Percentiles rank a stretch among this genome's conserved stretches.
phyloP scores from a whole-genome alignment of 2,329 filamentous ascomycete genomes.

The Alternaria solani region DNA sequence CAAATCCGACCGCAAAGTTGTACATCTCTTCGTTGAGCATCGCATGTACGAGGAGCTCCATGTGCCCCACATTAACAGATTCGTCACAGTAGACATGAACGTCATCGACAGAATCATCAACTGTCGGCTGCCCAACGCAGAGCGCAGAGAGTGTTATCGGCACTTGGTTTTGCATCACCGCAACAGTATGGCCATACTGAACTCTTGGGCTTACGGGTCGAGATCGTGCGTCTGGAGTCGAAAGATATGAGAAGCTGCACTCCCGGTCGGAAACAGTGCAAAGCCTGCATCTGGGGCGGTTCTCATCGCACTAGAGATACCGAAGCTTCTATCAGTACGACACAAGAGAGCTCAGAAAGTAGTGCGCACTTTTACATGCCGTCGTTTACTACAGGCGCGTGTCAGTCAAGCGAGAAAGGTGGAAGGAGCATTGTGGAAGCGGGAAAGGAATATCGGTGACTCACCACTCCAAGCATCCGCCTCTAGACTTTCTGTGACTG shows the following conservation, averaged over 20 bases:
- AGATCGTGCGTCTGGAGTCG: not conserved
- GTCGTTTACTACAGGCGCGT: constrained; percentile 21
- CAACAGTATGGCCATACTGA: not conserved
- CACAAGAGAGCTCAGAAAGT: not conserved
- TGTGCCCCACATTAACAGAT: constrained; percentile 45
- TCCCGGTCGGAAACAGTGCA: constrained; percentile 25
- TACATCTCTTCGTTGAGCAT: constrained; percentile 32
- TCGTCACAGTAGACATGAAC: constrained; percentile 8
- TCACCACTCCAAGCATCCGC: constrained; percentile 30
- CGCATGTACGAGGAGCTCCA: constrained; percentile 50
- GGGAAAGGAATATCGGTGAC: not conserved
- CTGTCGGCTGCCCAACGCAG: not conserved
- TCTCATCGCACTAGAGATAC: constrained; percentile 29
- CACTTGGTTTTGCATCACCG: not conserved
- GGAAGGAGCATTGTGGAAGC: not conserved
- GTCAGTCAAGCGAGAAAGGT: not conserved
- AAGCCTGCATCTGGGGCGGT: constrained; percentile 27
- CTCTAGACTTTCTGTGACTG: constrained; percentile 33
- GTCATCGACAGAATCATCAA: not conserved
- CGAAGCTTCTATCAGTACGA: not conserved
- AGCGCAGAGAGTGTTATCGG: not conserved
- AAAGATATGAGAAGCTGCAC: constrained; percentile 21
- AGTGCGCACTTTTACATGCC: constrained; percentile 29
- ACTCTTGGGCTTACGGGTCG: not conserved
- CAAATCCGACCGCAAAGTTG: constrained; percentile 30